Evolutionary conservation across 306 rosid genomes (phyloP).

Genomic region (Trichosanthes truncata): DNA sequence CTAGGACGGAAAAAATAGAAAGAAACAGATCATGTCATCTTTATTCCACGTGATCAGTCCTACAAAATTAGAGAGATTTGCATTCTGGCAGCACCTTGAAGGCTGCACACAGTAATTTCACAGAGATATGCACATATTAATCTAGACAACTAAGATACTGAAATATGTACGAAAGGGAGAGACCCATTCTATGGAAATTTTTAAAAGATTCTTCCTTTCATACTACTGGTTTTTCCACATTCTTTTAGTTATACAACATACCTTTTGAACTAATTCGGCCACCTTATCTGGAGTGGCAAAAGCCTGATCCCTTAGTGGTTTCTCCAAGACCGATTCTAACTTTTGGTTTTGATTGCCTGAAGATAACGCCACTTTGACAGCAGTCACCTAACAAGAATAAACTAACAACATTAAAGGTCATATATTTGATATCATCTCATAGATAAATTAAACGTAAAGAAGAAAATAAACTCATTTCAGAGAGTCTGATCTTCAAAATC

Average conservation of each 20-base stretch:
- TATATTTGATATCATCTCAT: background rate
- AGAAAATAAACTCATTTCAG: background rate
- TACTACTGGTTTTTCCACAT: background rate
- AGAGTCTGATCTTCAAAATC: background rate
- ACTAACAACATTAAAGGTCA: conserved; percentile 5
- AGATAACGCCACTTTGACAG: conserved; percentile 82
- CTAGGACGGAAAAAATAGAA: background rate
- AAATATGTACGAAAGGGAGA: background rate
- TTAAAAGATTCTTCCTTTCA: background rate
- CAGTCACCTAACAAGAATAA: conserved; percentile 62
- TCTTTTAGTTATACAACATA: conserved; percentile 13
- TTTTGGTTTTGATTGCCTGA: conserved; percentile 66
- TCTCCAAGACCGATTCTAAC: conserved; percentile 60
- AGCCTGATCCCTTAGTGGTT: conserved; percentile 84
- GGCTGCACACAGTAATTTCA: background rate
- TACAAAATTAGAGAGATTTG: background rate
- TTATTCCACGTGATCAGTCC: background rate
- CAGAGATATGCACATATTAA: background rate
- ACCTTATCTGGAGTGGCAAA: conserved; percentile 95
- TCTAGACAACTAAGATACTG: background rate
- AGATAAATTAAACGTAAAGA: background rate
- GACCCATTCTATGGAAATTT: background rate
- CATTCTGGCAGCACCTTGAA: background rate
- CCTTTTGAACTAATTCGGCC: conserved; percentile 89
- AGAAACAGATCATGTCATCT: background rate